phyloP scores from a whole-genome alignment of 2,329 filamentous ascomycete genomes.

The Venturia nashicola region DNA sequence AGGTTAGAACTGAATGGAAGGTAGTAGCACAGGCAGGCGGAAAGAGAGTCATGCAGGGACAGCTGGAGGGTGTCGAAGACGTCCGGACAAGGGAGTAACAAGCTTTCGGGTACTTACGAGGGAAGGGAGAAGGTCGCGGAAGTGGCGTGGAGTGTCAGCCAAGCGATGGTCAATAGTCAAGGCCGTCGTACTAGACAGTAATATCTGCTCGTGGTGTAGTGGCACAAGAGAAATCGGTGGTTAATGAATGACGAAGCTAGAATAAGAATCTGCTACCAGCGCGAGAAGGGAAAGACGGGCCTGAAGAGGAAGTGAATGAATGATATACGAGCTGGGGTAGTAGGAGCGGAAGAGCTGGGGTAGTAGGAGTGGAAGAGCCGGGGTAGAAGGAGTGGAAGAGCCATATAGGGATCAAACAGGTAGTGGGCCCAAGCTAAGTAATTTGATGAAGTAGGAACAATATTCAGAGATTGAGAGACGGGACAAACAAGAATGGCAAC shows the following conservation, averaged over 20 bases:
- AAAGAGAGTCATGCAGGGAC: not conserved
- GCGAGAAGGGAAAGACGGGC: constrained; percentile 3
- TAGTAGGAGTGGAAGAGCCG: too few species aligned
- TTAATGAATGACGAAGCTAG: constrained; percentile 5
- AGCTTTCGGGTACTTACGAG: constrained; percentile 5
- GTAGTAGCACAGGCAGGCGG: not conserved
- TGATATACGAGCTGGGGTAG: not conserved
- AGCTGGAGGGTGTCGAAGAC: not conserved
- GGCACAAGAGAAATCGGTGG: not conserved
- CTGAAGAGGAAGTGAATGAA: not conserved
- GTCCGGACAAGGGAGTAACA: not conserved
- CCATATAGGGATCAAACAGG: constrained; percentile 1
- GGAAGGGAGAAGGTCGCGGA: not conserved
- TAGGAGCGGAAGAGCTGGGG: too few species aligned
- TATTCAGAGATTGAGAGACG: not conserved
- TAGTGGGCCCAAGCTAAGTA: not conserved
- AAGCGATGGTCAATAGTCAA: constrained; percentile 4
- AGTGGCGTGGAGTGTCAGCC: constrained; percentile 2
- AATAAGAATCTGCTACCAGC: not conserved
- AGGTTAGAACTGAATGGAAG: not conserved
- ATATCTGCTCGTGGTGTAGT: not conserved
- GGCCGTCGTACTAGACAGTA: constrained; percentile 5
- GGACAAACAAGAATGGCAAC: constrained; percentile 1
- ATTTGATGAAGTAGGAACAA: not conserved
- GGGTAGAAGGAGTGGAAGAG: constrained; percentile 4